These are phyloP conservation scores for Gryganskiella cystojenkinii DNA, from an alignment of 192 early-diverging fungal genomes.

Conservation along the genomic window DNA sequence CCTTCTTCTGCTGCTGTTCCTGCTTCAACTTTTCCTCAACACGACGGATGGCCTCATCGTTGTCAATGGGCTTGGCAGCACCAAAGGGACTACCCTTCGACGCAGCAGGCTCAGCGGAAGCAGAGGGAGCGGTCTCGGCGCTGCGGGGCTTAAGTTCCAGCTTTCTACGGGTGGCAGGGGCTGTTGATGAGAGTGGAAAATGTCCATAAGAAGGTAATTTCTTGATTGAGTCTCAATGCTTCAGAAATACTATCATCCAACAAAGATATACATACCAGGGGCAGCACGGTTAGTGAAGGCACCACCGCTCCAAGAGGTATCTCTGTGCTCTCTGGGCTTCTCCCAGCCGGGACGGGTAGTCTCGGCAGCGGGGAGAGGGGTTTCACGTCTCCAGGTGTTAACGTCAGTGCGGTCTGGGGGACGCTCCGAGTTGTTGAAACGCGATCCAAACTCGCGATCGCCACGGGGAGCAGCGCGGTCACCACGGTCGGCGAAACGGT, in stretches of 20 bases:
- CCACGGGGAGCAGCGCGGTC: conserved; percentile 32
- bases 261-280: conserved; percentile 22
- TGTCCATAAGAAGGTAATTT: neutral
- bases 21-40: conserved; percentile 66
- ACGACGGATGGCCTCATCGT: conserved; percentile 58
- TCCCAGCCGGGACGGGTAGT: conserved; percentile 47
- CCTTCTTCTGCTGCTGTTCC: conserved; percentile 56
- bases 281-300: conserved; percentile 27
- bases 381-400: conserved; percentile 51
- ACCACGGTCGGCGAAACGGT: conserved; percentile 50
- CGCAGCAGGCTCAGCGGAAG: conserved; percentile 20
- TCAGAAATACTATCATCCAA: neutral
- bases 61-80: conserved; percentile 71
- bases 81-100: conserved; percentile 73
- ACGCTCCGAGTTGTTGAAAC: conserved; percentile 46
- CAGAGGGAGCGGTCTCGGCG: conserved; percentile 27
- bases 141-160: conserved; percentile 66
- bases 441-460: conserved; percentile 43
- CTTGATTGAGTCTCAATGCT: neutral
- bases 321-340: conserved; percentile 54
- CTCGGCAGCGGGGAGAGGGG: conserved; percentile 34
- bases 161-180: conserved; percentile 58
- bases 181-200: neutral
- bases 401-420: conserved; percentile 50
- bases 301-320: conserved; percentile 59